Evolutionary conservation across 148 eudicot genomes (phyloP).

Genomic region (Rhododendron ovatum): DNA sequence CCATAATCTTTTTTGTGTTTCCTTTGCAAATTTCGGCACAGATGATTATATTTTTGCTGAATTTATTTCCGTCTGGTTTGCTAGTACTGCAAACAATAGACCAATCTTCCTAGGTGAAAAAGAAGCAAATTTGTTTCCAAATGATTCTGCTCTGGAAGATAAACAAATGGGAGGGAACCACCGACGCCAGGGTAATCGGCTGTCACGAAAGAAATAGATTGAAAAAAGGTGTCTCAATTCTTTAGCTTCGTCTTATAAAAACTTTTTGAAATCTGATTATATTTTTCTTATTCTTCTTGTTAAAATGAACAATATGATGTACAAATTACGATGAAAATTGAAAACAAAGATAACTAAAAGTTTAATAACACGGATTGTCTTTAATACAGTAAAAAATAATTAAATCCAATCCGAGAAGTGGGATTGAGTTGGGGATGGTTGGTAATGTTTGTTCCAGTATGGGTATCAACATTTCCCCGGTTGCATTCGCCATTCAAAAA

Average conservation of each 20-base stretch:
- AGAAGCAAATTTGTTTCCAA: not conserved
- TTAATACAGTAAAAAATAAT: too few species aligned
- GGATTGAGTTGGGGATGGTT: not conserved
- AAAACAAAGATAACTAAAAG: too few species aligned
- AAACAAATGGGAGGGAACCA: not conserved
- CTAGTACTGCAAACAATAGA: not conserved
- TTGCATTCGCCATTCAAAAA: not conserved
- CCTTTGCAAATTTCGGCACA: too few species aligned
- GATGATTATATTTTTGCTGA: not conserved
- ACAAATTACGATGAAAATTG: too few species aligned
- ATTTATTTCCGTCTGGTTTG: not conserved
- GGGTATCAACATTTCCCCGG: not conserved
- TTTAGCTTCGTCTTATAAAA: too few species aligned
- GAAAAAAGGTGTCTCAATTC: too few species aligned
- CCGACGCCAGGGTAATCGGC: not conserved
- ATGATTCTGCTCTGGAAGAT: not conserved
- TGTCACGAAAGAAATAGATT: not conserved
- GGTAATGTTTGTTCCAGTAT: not conserved
- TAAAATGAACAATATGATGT: too few species aligned
- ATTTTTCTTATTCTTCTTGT: too few species aligned
- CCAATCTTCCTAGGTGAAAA: not conserved
- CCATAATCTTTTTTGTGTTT: too few species aligned
- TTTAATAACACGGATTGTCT: too few species aligned
- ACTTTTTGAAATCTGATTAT: too few species aligned
- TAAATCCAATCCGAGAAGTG: not conserved